Percentiles rank a stretch among this genome's conserved stretches.
Conservation (phyloP, 1,284 basidiomycete genomes). For the Ustilago nuda region DNA sequence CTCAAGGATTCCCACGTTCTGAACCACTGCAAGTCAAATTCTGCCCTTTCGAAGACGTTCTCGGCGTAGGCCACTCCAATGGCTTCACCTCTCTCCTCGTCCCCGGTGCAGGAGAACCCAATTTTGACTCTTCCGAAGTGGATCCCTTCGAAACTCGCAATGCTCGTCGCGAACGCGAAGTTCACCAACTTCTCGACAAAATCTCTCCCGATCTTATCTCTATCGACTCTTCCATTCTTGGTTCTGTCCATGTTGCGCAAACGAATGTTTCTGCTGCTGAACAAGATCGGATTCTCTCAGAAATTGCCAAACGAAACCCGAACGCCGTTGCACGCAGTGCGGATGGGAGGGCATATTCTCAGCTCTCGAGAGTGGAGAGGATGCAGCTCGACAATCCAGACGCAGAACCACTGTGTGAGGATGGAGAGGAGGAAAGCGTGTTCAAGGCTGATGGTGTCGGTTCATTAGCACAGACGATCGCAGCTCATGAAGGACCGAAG, state of each 20-base stretch:
- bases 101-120: constrained; percentile 91
- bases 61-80: constrained; percentile 78
- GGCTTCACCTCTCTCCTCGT: constrained; percentile 89
- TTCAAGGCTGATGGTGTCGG: background rate
- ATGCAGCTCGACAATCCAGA: constrained; percentile 56
- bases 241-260: constrained; percentile 72
- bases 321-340: constrained; percentile 40
- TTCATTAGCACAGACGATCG: constrained; percentile 33
- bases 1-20: constrained; percentile 70
- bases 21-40: constrained; percentile 76
- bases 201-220: constrained; percentile 94
- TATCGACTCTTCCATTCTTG: constrained; percentile 81
- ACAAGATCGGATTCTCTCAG: constrained; percentile 69
- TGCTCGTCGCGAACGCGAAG: constrained; percentile 87
- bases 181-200: constrained; percentile 91
- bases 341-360: constrained; percentile 64
- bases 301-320: constrained; percentile 29
- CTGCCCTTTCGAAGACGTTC: constrained; percentile 91
- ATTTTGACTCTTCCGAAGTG: constrained; percentile 91
- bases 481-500: constrained; percentile 20
- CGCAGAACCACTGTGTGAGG: constrained; percentile 12
- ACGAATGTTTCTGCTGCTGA: constrained; percentile 78
- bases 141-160: constrained; percentile 93
- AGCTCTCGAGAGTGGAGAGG: constrained; percentile 58
- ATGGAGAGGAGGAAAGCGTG: constrained; percentile 20